Percentiles rank a stretch among this genome's conserved stretches.
phyloP scores from a whole-genome alignment of 164 flowering plant genomes.

The Stephania japonica region DNA sequence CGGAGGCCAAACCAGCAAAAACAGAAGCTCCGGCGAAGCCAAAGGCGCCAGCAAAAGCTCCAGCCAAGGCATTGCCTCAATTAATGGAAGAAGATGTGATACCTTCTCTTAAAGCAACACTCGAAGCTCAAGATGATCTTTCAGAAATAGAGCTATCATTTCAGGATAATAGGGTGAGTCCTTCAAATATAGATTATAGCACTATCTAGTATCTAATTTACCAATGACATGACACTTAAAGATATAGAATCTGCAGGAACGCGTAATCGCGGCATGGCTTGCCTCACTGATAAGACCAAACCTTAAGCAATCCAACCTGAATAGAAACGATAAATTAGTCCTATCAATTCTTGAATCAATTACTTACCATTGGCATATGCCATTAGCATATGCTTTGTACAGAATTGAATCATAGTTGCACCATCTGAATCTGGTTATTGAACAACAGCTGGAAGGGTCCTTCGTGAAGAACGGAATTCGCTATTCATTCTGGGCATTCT shows the following conservation, averaged over 20 bases:
- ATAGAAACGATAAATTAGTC: not conserved
- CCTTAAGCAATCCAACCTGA: not conserved
- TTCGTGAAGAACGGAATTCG: slow-evolving; percentile 52
- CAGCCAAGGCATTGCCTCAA: slow-evolving; percentile 63
- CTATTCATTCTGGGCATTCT: slow-evolving; percentile 80
- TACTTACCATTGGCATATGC: not conserved
- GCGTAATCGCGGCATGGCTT: not conserved
- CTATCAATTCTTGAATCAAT: not conserved
- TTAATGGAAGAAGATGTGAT: slow-evolving; percentile 84
- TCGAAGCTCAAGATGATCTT: slow-evolving; percentile 61
- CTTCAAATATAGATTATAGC: not conserved
- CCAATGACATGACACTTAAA: not conserved
- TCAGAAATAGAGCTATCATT: slow-evolving; percentile 55
- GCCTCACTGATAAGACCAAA: not conserved
- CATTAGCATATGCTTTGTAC: too few relatives aligned
- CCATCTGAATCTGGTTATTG: not conserved
- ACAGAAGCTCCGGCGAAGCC: slow-evolving; percentile 27
- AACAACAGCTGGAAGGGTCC: slow-evolving; percentile 72
- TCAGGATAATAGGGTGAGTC: slow-evolving; percentile 58
- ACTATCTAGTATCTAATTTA: not conserved
- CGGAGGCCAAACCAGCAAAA: slow-evolving; percentile 9
- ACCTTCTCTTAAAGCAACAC: slow-evolving; percentile 49
- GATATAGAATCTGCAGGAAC: not conserved
- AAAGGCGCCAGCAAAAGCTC: slow-evolving; percentile 55
- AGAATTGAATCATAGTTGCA: not conserved